A percentile compares a stretch with the other conserved stretches of the same genome.
These are phyloP conservation scores for Suillus americanus DNA, from an alignment of 768 basidiomycete species.

Conservation along the genomic window DNA sequence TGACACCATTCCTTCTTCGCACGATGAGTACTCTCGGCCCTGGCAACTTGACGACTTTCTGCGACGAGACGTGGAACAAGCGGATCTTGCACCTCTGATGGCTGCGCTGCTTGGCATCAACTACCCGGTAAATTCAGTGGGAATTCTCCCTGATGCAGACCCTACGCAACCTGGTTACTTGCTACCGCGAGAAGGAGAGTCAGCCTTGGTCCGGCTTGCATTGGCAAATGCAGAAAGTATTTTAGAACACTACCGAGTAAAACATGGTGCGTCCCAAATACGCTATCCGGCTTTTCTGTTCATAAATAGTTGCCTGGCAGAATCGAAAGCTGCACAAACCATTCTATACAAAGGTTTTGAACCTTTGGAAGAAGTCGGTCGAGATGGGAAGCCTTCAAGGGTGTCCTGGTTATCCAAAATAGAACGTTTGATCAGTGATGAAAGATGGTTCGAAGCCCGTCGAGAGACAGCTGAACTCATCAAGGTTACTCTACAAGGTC, in stretches of 20 bases:
- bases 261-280: slow-evolving; percentile 55
- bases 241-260: slow-evolving; percentile 73
- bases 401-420: slow-evolving; percentile 40
- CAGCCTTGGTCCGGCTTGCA: slow-evolving; percentile 50
- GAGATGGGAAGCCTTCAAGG: slow-evolving; percentile 34
- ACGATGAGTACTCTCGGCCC: slow-evolving; percentile 65
- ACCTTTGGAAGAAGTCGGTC: slow-evolving; percentile 38
- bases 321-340: slow-evolving; percentile 56
- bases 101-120: slow-evolving; percentile 66
- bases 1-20: slow-evolving; percentile 53
- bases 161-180: slow-evolving; percentile 61
- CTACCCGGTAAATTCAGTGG: slow-evolving; percentile 83
- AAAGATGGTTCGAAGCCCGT: slow-evolving; percentile 51
- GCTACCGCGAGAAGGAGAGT: slow-evolving; percentile 42
- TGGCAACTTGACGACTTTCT: slow-evolving; percentile 62
- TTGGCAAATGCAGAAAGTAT: slow-evolving; percentile 70
- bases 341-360: slow-evolving; percentile 65
- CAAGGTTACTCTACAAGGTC: slow-evolving; percentile 50
- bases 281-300: not conserved
- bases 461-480: slow-evolving; percentile 52
- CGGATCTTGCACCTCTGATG: slow-evolving; percentile 80
- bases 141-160: slow-evolving; percentile 76
- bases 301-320: slow-evolving; percentile 33
- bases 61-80: slow-evolving; percentile 79
- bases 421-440: slow-evolving; percentile 41